phyloP scores from a whole-genome alignment of 805 yeast species.

The Candida xiaguanensis region DNA sequence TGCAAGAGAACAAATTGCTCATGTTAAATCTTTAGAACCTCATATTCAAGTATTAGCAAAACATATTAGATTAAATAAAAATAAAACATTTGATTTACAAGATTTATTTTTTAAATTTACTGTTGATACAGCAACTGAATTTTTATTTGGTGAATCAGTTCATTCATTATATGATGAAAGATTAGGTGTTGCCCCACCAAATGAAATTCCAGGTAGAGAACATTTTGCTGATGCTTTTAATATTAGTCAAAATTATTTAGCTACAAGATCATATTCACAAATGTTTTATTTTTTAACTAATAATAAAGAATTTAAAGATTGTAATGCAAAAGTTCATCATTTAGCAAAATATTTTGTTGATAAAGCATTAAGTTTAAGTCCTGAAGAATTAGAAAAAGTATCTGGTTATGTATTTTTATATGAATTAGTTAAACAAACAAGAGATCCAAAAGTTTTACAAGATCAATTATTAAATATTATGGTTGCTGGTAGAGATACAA shows the following conservation, averaged over 20 bases:
- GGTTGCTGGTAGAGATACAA: slow-evolving; percentile 39
- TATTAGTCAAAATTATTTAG: slow-evolving; percentile 28
- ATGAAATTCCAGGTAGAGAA: slow-evolving; percentile 25
- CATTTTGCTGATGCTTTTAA: slow-evolving; percentile 35
- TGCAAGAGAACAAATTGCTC: slow-evolving; percentile 35
- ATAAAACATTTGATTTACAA: slow-evolving; percentile 28
- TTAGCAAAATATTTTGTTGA: slow-evolving; percentile 29
- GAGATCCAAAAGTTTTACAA: slow-evolving; percentile 31
- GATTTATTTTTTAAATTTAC: slow-evolving; percentile 32
- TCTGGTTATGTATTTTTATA: slow-evolving; percentile 37
- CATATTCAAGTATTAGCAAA: slow-evolving; percentile 25
- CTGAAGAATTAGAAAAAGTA: slow-evolving; percentile 24
- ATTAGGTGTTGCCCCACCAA: slow-evolving; percentile 24
- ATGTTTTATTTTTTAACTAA: slow-evolving; percentile 22
- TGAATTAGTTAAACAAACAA: slow-evolving; percentile 38
- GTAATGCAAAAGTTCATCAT: slow-evolving; percentile 28
- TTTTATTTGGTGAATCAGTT: slow-evolving; percentile 38
- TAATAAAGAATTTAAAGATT: slow-evolving; percentile 24
- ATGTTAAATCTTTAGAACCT: slow-evolving; percentile 30
- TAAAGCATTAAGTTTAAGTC: slow-evolving; percentile 25
- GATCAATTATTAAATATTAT: slow-evolving; percentile 41
- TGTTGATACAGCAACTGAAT: slow-evolving; percentile 39
- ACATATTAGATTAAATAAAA: slow-evolving; percentile 20
- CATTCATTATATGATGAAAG: slow-evolving; percentile 24
- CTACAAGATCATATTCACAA: slow-evolving; percentile 32